phyloP scores from a whole-genome alignment of 2,329 filamentous ascomycete genomes.

The Beauveria australis region DNA sequence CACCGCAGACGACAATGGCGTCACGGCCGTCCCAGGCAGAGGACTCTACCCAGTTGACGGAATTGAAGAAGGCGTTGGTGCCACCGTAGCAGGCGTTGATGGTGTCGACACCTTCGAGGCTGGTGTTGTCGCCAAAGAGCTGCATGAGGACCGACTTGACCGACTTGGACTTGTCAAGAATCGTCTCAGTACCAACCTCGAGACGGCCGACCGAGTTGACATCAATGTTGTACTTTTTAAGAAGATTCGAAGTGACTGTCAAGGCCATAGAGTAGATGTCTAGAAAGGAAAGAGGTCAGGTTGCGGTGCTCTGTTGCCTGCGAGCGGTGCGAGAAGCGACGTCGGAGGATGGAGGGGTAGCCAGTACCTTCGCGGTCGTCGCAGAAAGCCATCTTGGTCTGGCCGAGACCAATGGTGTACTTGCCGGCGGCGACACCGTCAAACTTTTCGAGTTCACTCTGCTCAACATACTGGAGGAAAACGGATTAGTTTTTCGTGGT shows the following conservation, averaged over 20 bases:
- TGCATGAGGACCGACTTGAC: constrained; percentile 87
- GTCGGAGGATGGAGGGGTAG: constrained; percentile 12
- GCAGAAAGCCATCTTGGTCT: constrained; percentile 90
- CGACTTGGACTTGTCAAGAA: constrained; percentile 85
- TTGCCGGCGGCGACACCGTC: constrained; percentile 76
- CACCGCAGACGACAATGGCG: constrained; percentile 70
- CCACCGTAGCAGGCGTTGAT: constrained; percentile 83
- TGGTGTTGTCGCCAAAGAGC: constrained; percentile 75
- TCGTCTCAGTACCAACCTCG: constrained; percentile 79
- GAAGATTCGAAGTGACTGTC: constrained; percentile 67
- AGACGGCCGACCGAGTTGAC: constrained; percentile 68
- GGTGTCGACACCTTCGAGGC: constrained; percentile 75
- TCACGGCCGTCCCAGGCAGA: constrained; percentile 80
- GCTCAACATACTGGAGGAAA: constrained; percentile 66
- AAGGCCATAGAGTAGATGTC: constrained; percentile 84
- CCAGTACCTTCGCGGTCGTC: constrained; percentile 74
- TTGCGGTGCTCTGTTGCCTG: background rate
- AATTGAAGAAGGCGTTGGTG: constrained; percentile 78
- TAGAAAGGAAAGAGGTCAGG: constrained; percentile 27
- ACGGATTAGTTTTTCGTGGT: constrained; percentile 16
- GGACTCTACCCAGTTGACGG: constrained; percentile 78
- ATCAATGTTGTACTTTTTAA: constrained; percentile 79
- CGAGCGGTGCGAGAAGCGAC: constrained; percentile 7
- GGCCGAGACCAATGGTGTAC: constrained; percentile 85
- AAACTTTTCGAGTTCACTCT: constrained; percentile 75